phyloP scores from a whole-genome alignment of 352 stramenopile species.

The Thraustochytrium sp. region DNA sequence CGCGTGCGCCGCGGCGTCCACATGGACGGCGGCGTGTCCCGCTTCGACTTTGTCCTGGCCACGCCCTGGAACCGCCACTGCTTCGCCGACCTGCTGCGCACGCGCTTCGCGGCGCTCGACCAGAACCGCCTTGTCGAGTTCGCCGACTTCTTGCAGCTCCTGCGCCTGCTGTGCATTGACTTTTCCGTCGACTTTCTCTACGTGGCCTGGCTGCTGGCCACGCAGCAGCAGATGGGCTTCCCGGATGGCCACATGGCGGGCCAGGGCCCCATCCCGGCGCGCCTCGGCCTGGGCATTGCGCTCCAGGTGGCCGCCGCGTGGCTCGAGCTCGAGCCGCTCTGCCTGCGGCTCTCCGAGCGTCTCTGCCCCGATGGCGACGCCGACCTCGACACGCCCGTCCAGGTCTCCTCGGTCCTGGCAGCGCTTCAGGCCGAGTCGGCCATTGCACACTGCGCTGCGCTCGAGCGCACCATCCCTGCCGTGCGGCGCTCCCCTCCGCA shows the following conservation, averaged over 20 bases:
- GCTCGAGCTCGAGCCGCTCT: background rate
- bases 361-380: background rate
- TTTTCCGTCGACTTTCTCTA: background rate
- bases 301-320: background rate
- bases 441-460: too few relatives aligned
- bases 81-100: background rate
- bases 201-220: background rate
- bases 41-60: background rate
- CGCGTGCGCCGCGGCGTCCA: background rate
- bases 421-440: too few relatives aligned
- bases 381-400: background rate
- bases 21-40: background rate
- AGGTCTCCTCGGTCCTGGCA: too few relatives aligned
- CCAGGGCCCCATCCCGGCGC: background rate
- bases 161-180: background rate
- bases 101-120: background rate
- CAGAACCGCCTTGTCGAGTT: background rate
- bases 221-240: background rate
- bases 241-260: background rate
- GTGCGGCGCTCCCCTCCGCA: too few relatives aligned
- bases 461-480: too few relatives aligned
- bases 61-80: background rate
- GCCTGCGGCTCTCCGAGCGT: background rate
- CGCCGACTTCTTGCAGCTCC: background rate
- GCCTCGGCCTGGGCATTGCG: background rate